A percentile compares a stretch with the other conserved stretches of the same genome.
phyloP scores from a whole-genome alignment of 257 asterid genomes.

The Solanum sejunctum region DNA sequence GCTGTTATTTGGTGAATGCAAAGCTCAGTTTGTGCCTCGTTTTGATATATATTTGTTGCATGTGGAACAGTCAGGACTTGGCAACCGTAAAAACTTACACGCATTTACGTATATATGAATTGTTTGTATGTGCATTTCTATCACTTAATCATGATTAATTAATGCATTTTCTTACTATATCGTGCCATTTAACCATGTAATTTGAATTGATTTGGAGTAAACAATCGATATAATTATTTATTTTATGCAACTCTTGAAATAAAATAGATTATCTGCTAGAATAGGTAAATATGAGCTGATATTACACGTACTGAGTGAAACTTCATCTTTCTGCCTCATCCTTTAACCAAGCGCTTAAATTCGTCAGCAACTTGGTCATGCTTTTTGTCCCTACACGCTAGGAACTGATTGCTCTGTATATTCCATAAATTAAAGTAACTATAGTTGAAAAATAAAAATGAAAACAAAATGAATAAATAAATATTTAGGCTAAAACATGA shows the following conservation, averaged over 20 bases:
- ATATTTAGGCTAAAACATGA: too few relatives aligned
- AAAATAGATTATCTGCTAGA: neutral
- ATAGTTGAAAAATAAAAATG: too few relatives aligned
- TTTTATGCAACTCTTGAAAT: too few relatives aligned
- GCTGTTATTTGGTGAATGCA: neutral
- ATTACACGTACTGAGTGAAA: too few relatives aligned
- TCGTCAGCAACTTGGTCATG: neutral
- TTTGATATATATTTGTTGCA: neutral
- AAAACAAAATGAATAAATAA: too few relatives aligned
- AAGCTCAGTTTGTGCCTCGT: neutral
- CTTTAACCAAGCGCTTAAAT: too few relatives aligned
- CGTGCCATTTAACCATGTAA: neutral
- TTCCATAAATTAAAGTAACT: too few relatives aligned
- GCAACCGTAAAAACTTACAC: neutral
- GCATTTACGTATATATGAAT: neutral
- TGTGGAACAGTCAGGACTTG: neutral
- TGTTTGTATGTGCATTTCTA: neutral
- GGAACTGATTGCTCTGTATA: neutral
- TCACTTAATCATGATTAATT: neutral
- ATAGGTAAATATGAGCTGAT: neutral
- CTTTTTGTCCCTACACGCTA: neutral
- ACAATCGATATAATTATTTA: neutral
- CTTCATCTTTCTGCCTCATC: too few relatives aligned
- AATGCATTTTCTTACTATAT: too few relatives aligned
- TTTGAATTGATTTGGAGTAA: neutral